These are phyloP conservation scores for Nissolia schottii DNA, from an alignment of 306 rosid genomes.

Conservation along the genomic window DNA sequence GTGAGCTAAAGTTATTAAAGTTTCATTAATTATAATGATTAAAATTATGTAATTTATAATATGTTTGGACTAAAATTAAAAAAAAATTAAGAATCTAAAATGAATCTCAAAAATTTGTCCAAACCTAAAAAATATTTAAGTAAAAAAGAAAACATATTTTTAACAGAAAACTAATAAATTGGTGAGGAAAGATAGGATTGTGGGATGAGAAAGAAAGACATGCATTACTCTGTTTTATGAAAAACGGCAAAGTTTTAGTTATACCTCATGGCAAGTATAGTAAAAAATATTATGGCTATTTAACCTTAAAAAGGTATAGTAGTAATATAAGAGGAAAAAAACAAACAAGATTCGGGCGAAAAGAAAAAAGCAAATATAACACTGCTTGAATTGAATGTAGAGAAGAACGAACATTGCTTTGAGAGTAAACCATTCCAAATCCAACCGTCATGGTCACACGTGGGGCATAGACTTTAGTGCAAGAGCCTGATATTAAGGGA, in stretches of 20 bases:
- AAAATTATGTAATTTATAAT: no score
- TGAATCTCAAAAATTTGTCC: no score
- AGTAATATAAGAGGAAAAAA: not conserved
- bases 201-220: not conserved
- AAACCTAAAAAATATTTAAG: no score
- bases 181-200: not conserved
- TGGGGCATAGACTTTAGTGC: constrained; percentile 12
- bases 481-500: not conserved
- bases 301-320: not conserved
- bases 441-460: not conserved
- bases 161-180: not conserved
- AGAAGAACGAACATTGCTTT: constrained; percentile 14
- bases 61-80: no score
- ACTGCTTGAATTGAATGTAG: not conserved
- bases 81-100: no score
- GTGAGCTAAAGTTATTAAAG: no score
- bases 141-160: no score
- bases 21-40: no score
- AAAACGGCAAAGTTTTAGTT: not conserved
- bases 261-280: no score
- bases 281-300: not conserved
- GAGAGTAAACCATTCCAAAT: constrained; percentile 23
- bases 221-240: not conserved
- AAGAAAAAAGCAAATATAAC: not conserved
- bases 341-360: not conserved